Evolutionary conservation across 1,284 basidiomycete genomes (phyloP).

Genomic region (Omphalotus olearius): DNA sequence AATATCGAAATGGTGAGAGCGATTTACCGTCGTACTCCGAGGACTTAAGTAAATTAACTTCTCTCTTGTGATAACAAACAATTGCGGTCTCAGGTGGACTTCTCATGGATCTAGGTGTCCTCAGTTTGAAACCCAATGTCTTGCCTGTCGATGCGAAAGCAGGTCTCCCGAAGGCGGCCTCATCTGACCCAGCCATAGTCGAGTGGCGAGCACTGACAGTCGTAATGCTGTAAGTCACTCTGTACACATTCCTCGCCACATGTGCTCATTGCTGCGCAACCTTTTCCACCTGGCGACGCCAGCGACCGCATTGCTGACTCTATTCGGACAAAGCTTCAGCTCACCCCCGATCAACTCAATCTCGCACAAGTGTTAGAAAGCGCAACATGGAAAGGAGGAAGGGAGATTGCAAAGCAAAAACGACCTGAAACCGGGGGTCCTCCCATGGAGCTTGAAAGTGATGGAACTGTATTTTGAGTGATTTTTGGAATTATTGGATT

Average conservation of each 20-base stretch:
- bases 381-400: conserved; percentile 94
- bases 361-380: conserved; percentile 90
- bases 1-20: conserved; percentile 81
- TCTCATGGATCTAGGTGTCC: conserved; percentile 78
- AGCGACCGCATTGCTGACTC: conserved; percentile 80
- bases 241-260: neutral
- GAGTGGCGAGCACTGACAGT: conserved; percentile 97
- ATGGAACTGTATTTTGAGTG: conserved; percentile 76
- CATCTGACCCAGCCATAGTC: conserved; percentile 86
- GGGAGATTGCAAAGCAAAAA: conserved; percentile 83
- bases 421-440: conserved; percentile 76
- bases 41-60: neutral
- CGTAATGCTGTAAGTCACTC: conserved; percentile 70
- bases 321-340: conserved; percentile 57
- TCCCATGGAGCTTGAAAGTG: conserved; percentile 84
- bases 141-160: conserved; percentile 45
- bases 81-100: conserved; percentile 62
- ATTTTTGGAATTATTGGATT: neutral
- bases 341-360: conserved; percentile 47
- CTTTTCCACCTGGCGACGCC: conserved; percentile 3
- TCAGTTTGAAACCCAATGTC: conserved; percentile 53
- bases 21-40: neutral
- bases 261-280: neutral
- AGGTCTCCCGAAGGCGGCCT: conserved; percentile 56
- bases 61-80: neutral